Conservation (phyloP, 352 stramenopile genomes). For the Thraustochytrium sp. region DNA sequence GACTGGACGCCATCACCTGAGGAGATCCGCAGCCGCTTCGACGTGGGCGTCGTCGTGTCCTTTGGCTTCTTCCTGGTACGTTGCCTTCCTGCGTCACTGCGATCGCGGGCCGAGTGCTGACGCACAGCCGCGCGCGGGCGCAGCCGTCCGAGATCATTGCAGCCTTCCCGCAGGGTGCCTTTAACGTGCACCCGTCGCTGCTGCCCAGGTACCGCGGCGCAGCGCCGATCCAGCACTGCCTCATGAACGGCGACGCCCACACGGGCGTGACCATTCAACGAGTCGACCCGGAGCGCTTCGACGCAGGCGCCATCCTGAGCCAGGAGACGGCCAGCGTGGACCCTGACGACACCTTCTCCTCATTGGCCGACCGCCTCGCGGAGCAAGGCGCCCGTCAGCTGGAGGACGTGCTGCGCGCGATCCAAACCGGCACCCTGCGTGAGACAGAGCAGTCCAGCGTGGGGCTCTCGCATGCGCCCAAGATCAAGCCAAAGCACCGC, state of each 20-base stretch:
- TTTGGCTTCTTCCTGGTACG: conserved; percentile 73
- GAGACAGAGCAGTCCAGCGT: not conserved
- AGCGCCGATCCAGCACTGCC: conserved; percentile 72
- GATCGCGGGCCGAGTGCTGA: not conserved
- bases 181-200: conserved; percentile 79
- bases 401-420: not conserved
- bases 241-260: conserved; percentile 65
- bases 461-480: not conserved
- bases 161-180: conserved; percentile 62
- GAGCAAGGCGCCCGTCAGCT: not conserved
- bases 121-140: not conserved
- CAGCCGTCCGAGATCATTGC: conserved; percentile 68
- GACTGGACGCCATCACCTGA: not conserved
- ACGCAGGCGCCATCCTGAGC: not conserved
- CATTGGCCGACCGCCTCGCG: not conserved
- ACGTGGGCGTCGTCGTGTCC: conserved; percentile 75
- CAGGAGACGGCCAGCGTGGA: not conserved
- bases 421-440: not conserved
- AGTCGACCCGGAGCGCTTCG: conserved; percentile 61
- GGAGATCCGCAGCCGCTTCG: conserved; percentile 52
- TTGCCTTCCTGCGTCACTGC: not conserved
- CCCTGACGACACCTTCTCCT: not conserved
- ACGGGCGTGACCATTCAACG: conserved; percentile 76
- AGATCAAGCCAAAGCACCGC: conserved; percentile 7
- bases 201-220: conserved; percentile 73